These are phyloP conservation scores for Russula olivacea DNA, from an alignment of 768 basidiomycete species.

Conservation along the genomic window DNA sequence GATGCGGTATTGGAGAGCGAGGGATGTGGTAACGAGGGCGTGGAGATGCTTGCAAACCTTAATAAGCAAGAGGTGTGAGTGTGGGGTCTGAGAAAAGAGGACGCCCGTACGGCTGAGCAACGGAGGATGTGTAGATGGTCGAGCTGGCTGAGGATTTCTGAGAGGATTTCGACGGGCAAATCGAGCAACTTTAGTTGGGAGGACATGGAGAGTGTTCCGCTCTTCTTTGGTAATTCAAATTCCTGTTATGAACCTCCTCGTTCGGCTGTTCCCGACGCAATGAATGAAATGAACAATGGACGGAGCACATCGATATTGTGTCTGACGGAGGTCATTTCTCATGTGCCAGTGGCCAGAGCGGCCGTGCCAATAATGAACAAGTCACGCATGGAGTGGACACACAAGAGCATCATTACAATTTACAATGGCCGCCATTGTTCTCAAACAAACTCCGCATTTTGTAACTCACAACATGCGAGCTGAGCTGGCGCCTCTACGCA, in stretches of 20 bases:
- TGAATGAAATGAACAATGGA: neutral
- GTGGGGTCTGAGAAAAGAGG: neutral
- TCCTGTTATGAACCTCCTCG: neutral
- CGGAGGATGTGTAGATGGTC: constrained; percentile 5
- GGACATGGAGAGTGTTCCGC: neutral
- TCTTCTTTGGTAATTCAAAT: neutral
- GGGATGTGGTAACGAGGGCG: constrained; percentile 24
- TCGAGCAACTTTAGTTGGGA: constrained; percentile 6
- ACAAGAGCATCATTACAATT: too few relatives aligned
- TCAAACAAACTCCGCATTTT: too few relatives aligned
- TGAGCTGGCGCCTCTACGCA: too few relatives aligned
- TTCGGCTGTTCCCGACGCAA: neutral
- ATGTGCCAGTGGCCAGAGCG: too few relatives aligned
- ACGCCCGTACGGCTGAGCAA: constrained; percentile 1
- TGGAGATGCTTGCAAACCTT: constrained; percentile 29
- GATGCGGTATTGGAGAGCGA: constrained; percentile 31
- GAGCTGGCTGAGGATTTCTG: constrained; percentile 8
- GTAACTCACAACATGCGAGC: too few relatives aligned
- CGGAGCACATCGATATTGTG: too few relatives aligned
- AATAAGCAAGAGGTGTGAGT: neutral
- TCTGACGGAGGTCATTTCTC: too few relatives aligned
- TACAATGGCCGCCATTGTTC: too few relatives aligned
- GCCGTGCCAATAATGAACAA: too few relatives aligned
- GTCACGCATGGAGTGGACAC: too few relatives aligned
- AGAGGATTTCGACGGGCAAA: constrained; percentile 19